These are phyloP conservation scores for Nidula niveotomentosa DNA, from an alignment of 1,284 basidiomycete species.

Conservation along the genomic window DNA sequence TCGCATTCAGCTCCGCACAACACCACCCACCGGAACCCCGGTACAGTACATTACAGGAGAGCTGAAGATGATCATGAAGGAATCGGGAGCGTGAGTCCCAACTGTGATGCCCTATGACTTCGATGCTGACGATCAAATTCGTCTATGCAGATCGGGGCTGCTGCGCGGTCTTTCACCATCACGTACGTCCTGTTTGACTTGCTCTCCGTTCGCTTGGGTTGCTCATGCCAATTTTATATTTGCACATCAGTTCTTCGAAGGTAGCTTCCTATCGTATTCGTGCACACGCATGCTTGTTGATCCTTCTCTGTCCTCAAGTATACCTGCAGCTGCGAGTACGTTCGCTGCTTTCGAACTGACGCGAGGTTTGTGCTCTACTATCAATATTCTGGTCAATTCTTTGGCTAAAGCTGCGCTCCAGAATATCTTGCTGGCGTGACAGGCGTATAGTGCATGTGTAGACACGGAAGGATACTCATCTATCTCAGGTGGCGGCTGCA, in stretches of 20 bases:
- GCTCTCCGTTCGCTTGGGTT: not conserved
- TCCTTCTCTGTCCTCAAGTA: slow-evolving; percentile 39
- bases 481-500: too few species aligned
- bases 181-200: slow-evolving; percentile 37
- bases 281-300: not conserved
- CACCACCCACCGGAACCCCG: slow-evolving; percentile 76
- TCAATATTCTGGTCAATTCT: not conserved
- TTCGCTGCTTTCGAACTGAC: slow-evolving; percentile 92
- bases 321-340: slow-evolving; percentile 89
- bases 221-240: not conserved
- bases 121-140: slow-evolving; percentile 9
- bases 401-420: not conserved
- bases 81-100: slow-evolving; percentile 72
- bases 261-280: slow-evolving; percentile 27
- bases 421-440: slow-evolving; percentile 3
- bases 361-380: slow-evolving; percentile 47
- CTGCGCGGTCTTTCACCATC: slow-evolving; percentile 76
- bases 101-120: not conserved
- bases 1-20: slow-evolving; percentile 78
- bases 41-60: slow-evolving; percentile 83
- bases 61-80: slow-evolving; percentile 63
- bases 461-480: too few species aligned
- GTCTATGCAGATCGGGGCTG: slow-evolving; percentile 52
- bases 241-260: slow-evolving; percentile 52
- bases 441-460: not conserved